A percentile compares a stretch with the other conserved stretches of the same genome.
Evolutionary conservation across 129 eudicot species (phyloP).

Genomic region (Centella asiatica): DNA sequence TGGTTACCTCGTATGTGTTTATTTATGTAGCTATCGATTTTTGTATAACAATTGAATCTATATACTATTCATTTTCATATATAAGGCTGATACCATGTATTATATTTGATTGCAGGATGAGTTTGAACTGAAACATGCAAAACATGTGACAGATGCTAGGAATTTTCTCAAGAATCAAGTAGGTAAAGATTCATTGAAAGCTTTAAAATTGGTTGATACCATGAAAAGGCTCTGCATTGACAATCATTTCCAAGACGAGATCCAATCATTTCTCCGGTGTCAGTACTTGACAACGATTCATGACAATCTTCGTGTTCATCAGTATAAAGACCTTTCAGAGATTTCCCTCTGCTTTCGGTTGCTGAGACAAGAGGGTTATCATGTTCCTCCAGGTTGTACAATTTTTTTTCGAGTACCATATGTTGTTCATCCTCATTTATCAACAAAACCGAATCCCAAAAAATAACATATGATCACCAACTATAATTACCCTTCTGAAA

Average conservation of each 20-base stretch:
- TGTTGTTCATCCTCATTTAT: too few species aligned
- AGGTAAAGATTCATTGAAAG: background rate
- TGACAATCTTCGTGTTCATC: background rate
- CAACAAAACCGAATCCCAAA: too few species aligned
- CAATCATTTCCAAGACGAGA: slow-evolving; percentile 20
- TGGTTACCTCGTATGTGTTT: too few species aligned
- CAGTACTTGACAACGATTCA: background rate
- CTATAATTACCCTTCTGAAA: too few species aligned
- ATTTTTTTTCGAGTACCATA: too few species aligned
- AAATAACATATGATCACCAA: too few species aligned
- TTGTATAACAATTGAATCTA: too few species aligned
- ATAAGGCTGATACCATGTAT: too few species aligned
- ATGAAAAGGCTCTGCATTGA: slow-evolving; percentile 20
- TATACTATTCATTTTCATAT: too few species aligned
- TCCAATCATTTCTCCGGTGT: slow-evolving; percentile 7
- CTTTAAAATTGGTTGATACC: slow-evolving; percentile 13
- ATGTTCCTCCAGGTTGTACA: slow-evolving; percentile 9
- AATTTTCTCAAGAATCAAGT: background rate
- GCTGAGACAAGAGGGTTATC: slow-evolving; percentile 32
- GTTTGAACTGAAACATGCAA: background rate
- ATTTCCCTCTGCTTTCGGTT: slow-evolving; percentile 26
- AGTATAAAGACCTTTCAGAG: slow-evolving; percentile 10
- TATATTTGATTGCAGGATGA: slow-evolving; percentile 6
- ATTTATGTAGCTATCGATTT: too few species aligned
- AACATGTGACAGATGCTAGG: background rate